A percentile compares a stretch with the other conserved stretches of the same genome.
Evolutionary conservation across 2,329 filamentous ascomycete species (phyloP).

Genomic region (Colletotrichum salicis): DNA sequence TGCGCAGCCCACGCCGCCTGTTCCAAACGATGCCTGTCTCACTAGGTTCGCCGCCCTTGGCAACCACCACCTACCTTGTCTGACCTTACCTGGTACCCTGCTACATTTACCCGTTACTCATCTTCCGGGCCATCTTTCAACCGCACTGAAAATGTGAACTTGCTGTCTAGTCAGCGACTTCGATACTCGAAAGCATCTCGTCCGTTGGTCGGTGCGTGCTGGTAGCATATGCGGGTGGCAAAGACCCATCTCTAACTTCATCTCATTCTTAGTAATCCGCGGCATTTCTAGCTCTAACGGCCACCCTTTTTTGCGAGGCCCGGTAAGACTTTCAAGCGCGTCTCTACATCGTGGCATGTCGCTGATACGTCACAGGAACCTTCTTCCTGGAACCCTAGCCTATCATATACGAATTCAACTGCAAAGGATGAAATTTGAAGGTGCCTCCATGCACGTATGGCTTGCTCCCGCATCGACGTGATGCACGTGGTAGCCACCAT

Average conservation of each 20-base stretch:
- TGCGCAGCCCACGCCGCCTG: slow-evolving; percentile 6
- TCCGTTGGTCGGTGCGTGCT: background rate
- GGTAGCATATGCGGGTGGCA: background rate
- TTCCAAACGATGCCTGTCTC: slow-evolving; percentile 24
- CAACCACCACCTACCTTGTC: background rate
- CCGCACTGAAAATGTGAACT: background rate
- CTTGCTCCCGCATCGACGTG: background rate
- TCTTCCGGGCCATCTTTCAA: background rate
- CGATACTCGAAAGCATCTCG: background rate
- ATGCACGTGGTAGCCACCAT: background rate
- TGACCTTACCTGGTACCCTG: no score
- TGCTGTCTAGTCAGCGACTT: background rate
- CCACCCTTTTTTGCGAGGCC: background rate
- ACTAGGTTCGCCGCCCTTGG: background rate
- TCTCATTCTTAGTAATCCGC: background rate
- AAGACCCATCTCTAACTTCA: background rate
- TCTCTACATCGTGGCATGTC: background rate
- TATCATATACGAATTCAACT: background rate
- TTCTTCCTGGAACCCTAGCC: background rate
- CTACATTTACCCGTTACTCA: background rate
- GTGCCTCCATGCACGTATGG: background rate
- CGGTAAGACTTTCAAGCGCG: background rate
- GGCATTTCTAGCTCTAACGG: background rate
- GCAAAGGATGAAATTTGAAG: background rate
- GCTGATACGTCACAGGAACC: background rate